A percentile compares a stretch with the other conserved stretches of the same genome.
Evolutionary conservation across 176 grass and related monocot genomes (phyloP).

Genomic region (Rhynchospora tenuis): DNA sequence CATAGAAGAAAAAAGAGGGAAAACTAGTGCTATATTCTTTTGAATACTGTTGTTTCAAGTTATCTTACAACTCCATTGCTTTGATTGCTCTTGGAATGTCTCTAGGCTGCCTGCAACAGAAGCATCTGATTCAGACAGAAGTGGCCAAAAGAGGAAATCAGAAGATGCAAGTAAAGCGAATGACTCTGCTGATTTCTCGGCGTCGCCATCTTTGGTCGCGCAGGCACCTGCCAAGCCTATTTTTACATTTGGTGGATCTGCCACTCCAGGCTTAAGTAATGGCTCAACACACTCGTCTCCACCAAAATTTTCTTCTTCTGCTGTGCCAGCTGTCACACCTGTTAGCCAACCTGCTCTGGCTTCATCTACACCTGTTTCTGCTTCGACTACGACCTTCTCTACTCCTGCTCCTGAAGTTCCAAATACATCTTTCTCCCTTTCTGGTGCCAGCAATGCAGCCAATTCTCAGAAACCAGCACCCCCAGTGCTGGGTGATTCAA

Average conservation of each 20-base stretch:
- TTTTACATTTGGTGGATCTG: constrained; percentile 10
- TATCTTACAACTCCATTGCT: neutral
- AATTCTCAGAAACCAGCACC: neutral
- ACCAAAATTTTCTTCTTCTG: constrained; percentile 16
- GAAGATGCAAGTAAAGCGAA: constrained; percentile 2
- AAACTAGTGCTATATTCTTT: neutral
- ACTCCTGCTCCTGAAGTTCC: neutral
- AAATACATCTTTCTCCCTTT: neutral
- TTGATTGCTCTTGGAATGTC: neutral
- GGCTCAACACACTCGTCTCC: constrained; percentile 8
- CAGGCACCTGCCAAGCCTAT: neutral
- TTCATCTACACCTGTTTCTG: neutral
- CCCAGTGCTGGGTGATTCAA: neutral
- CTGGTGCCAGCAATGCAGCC: constrained; percentile 14
- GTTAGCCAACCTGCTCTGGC: neutral
- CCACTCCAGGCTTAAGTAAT: neutral
- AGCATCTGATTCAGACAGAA: constrained; percentile 3
- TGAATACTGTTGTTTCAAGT: neutral
- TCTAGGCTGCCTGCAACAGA: neutral
- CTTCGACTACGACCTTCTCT: neutral
- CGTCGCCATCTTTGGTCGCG: neutral
- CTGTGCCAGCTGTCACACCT: neutral
- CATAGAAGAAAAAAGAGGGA: neutral
- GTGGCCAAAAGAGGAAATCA: constrained; percentile 23
- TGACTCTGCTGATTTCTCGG: neutral